Evolutionary conservation across 208 protist genomes (phyloP), one percentile per base, ranked within the genome.

Genomic region (Trypanosoma cruzi): DNA sequence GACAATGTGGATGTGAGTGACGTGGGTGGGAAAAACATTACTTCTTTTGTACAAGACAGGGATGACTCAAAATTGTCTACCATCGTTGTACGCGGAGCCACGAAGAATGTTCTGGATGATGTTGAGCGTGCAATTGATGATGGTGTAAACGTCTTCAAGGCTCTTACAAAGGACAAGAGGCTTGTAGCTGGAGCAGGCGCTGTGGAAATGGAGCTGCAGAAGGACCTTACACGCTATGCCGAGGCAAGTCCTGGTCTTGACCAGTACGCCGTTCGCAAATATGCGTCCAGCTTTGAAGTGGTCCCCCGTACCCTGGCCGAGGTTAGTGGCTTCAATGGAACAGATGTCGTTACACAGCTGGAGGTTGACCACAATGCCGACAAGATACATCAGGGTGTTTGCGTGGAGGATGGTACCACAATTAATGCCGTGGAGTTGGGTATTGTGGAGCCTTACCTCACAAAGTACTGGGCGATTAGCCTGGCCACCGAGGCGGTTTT

Each of bases 261-360:
- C 58, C 98, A 99, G 90, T 99, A 99, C 75, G 96, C 98, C 20
- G 98, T 99, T 78, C 92, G 97, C 67, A 97, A 98, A 76, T 99
- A 92, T 81, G 99, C 97, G 4, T 92, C 99, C 63, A 97, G 97
- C 57, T 98, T 99, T 42, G 97, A 98, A 82, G 93, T 99, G 26
- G 90, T 99, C 52, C 98, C 98, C 37, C 85, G 94, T 46, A 99
- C 98, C 1, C 85, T 99, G 18, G 97, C 99, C 1, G 98, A 99
- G 82, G 99, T 99, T 48, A 92, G 96, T 59, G 99, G 99, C 61
- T 92, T 98, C 58, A 97, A 98, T 65, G 88, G 92, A 22, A 98
- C 95, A 13, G 90, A 99, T 61, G 83, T 99, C 49, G 85, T 99
- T 20, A 98, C 98, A 18, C 93, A 98, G 71, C 69, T 99, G 37